Conservation (phyloP, 1,139 yeast species). For the Spencermartinsiella ligniputridi region DNA sequence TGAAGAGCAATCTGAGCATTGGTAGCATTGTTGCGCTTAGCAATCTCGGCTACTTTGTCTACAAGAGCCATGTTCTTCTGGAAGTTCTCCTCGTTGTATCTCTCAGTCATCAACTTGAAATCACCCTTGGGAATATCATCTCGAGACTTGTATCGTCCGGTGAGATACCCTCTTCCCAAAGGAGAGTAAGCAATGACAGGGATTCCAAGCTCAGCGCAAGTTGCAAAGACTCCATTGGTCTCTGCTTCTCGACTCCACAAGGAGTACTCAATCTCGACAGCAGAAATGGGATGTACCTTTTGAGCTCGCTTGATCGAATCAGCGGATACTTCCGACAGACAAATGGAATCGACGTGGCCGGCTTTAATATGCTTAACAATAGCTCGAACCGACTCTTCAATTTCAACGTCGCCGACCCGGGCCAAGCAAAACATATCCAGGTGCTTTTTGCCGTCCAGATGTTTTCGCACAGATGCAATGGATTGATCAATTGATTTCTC, state of each 20-base stretch:
- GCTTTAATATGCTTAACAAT: conserved; percentile 27
- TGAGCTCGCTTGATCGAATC: conserved; percentile 55
- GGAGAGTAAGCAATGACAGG: conserved; percentile 81
- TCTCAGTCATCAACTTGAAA: conserved; percentile 37
- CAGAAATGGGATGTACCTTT: conserved; percentile 48
- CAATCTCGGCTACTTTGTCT: conserved; percentile 1
- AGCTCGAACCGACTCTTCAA: conserved; percentile 30
- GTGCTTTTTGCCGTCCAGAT: conserved; percentile 37
- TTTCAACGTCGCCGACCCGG: conserved; percentile 51
- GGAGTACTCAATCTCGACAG: conserved; percentile 74
- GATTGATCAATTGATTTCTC: conserved; percentile 46
- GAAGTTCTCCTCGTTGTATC: conserved; percentile 56
- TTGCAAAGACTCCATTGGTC: conserved; percentile 54
- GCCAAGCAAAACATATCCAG: conserved; percentile 62
- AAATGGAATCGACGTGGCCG: conserved; percentile 54
- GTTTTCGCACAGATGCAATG: conserved; percentile 46
- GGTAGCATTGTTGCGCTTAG: conserved; percentile 8
- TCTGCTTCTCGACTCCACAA: conserved; percentile 58
- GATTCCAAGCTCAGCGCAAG: conserved; percentile 50
- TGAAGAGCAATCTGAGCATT: conserved; percentile 32
- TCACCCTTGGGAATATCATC: neutral
- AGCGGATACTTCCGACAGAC: conserved; percentile 63
- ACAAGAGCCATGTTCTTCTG: conserved; percentile 45
- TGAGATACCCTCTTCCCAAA: conserved; percentile 67
- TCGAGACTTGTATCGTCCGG: conserved; percentile 40